phyloP scores from a whole-genome alignment of 2,329 filamentous ascomycete species.

The Alternaria metachromatica region DNA sequence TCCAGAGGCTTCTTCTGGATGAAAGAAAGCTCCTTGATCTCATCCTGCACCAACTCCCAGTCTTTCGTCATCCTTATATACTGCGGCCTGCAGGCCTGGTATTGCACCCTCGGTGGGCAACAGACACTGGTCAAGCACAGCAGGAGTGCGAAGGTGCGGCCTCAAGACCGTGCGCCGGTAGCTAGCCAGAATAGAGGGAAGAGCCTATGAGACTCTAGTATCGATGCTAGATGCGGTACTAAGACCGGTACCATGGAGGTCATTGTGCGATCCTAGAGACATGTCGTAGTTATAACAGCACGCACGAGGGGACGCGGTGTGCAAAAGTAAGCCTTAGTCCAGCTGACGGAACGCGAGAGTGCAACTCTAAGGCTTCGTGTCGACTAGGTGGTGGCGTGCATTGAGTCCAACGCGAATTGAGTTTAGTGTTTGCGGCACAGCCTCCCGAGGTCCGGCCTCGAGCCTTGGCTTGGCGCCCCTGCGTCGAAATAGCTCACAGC shows the following conservation, averaged over 20 bases:
- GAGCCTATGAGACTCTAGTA: not conserved
- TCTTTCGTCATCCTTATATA: slow-evolving; percentile 40
- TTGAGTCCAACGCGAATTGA: not conserved
- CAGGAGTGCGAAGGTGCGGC: not conserved
- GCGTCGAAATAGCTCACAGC: not conserved
- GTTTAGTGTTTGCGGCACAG: not conserved
- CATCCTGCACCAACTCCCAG: slow-evolving; percentile 36
- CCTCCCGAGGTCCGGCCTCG: not conserved
- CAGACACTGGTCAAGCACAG: not conserved
- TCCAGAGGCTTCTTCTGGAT: slow-evolving; percentile 42
- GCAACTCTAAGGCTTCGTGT: slow-evolving; percentile 3
- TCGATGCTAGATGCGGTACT: not conserved
- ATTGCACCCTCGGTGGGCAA: not conserved
- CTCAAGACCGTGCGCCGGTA: not conserved
- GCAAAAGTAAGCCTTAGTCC: slow-evolving; percentile 3
- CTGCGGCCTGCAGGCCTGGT: not conserved
- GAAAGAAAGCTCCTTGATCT: slow-evolving; percentile 43
- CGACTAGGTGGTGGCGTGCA: not conserved
- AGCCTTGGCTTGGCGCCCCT: not conserved
- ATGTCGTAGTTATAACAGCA: not conserved
- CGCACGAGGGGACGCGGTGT: not conserved
- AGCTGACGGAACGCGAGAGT: not conserved
- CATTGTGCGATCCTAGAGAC: not conserved
- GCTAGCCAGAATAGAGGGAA: not conserved
- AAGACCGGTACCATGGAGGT: not conserved